Base-by-base conservation (phyloP, 495 filamentous ascomycete genomes). In the Penicillium psychrofluorescens region DNA sequence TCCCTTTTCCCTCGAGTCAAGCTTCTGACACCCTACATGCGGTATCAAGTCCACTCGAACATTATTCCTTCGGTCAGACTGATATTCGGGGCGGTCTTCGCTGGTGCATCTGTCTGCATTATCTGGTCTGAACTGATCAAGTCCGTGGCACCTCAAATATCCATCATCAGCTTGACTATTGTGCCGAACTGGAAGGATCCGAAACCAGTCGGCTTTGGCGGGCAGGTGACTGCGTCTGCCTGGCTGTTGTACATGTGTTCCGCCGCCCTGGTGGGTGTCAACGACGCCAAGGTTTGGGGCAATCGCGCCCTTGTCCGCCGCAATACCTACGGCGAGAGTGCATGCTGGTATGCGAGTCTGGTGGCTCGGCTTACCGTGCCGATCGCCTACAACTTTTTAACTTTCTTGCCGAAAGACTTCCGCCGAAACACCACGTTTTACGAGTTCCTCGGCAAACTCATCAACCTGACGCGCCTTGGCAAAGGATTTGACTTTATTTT, bases 181-280 rank as follows among this genome's bases (percentile, higher is more conserved):
- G 76, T 95, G 13, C 88, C 92, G 38, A 83, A 92, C 49, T 80
- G 77, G 43, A 71, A 76, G 39, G 69, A 78, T 5, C 70, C 75
- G n/a, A 80, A 81, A 34, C 77, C 83, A 22, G 75, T 95, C 53
- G 85, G 86, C 10, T 85, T 96, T 50, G 81, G 83, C 8, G 86
- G 88, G 29, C 92, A 98, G 59, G 61, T 86, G 37, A 85, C 86
- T 38, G 84, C 91, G 8, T 83, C 87, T 8, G 67, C 80, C 29
- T 98, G 92, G 92, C 81, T 98, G 51, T 63, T 89, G 22, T 98
- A 96, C 70, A 96, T 97, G 91, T 85, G 79, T 59, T 73, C 82
- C 34, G 86, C 86, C 31, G 88, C 91, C 7, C 78, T 97, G 35
- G 84, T 81, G 43, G 88, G 88, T 31, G 79, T 98, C 49, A 84